A percentile compares a stretch with the other conserved stretches of the same genome.
phyloP scores from a whole-genome alignment of 2,329 filamentous ascomycete species.

The Tolypocladium ophioglossoides region DNA sequence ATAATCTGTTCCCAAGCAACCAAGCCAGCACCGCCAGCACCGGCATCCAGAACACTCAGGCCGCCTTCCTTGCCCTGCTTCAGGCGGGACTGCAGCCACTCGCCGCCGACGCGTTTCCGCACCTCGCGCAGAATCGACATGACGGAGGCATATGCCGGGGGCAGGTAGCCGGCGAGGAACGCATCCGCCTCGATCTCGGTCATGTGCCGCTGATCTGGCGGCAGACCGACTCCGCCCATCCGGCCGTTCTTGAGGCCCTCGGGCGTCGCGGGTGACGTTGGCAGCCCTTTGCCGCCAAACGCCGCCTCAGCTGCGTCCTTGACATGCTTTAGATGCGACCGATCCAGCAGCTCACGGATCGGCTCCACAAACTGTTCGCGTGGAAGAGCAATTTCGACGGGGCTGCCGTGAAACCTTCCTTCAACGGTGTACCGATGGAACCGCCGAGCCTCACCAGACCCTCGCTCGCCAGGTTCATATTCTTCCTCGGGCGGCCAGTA shows the following conservation, averaged over 20 bases:
- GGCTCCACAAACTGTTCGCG: constrained; percentile 58
- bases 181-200: constrained; percentile 65
- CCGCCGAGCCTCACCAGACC: constrained; percentile 29
- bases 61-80: constrained; percentile 43
- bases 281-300: constrained; percentile 69
- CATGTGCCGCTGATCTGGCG: constrained; percentile 57
- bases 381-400: constrained; percentile 67
- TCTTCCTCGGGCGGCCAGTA: constrained; percentile 21
- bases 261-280: constrained; percentile 66
- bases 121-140: constrained; percentile 62
- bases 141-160: constrained; percentile 58
- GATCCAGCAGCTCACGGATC: constrained; percentile 55
- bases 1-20: constrained; percentile 70
- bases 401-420: constrained; percentile 64
- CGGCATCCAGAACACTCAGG: constrained; percentile 62
- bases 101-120: constrained; percentile 57
- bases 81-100: constrained; percentile 59
- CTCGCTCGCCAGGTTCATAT: constrained; percentile 20
- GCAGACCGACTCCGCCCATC: constrained; percentile 55
- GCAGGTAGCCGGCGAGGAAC: constrained; percentile 59
- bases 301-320: constrained; percentile 57
- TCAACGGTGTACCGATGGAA: constrained; percentile 64
- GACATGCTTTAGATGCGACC: constrained; percentile 65
- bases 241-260: constrained; percentile 41
- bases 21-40: constrained; percentile 61